Base-by-base conservation (phyloP, 768 basidiomycete genomes). In the Rhodotorula graminis region DNA sequence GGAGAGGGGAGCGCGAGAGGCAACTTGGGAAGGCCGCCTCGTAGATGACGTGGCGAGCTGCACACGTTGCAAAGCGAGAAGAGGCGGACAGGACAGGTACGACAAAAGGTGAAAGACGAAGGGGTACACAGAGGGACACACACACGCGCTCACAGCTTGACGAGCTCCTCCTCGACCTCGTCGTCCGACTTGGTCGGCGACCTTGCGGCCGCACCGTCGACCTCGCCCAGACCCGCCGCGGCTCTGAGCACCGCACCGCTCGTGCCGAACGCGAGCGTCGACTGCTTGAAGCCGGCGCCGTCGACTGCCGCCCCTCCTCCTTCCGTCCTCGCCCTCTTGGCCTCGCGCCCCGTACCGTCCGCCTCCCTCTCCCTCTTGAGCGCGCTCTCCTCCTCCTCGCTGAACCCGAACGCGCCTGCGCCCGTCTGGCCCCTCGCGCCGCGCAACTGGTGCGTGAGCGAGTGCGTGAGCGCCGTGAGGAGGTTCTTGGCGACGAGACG, bases 401-500 rank as follows among this genome's bases (percentile, higher is more conserved):
- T 37, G 47, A 60, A n/a, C 2, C 46, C 57, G 33, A 58, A 46
- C 21, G 42, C 25, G 56, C 49, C 23, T 9, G 37, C 37, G 14
- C 16, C 14, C 44, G 44, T 55, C 49, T 72, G 61, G 9, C 66
- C 66, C 3, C 62, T 33, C 27, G 71, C 55, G 14, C 61, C 58
- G 16, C 50, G 49, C 25, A 72, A 67, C 52, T 72, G 71, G 52
- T 56, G 64, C 37, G 46, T 53, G 58, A 65, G 33, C 12, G 71
- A 61, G 44, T 69, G 53, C 3, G 25, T 18, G 14, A 72, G 52
- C 33, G 33, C 37, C 15, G 62, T 59, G 9, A 72, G 46, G 14
- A 65, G 58, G 53, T 72, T 72, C 47, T 72, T 72, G 14, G 71
- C 71, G 46, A 25, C 50, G 18, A 72, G 49, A 15, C 71, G 62